Evolutionary conservation across 768 basidiomycete genomes (phyloP).

Genomic region (Tylopilus vinaceipallidus): DNA sequence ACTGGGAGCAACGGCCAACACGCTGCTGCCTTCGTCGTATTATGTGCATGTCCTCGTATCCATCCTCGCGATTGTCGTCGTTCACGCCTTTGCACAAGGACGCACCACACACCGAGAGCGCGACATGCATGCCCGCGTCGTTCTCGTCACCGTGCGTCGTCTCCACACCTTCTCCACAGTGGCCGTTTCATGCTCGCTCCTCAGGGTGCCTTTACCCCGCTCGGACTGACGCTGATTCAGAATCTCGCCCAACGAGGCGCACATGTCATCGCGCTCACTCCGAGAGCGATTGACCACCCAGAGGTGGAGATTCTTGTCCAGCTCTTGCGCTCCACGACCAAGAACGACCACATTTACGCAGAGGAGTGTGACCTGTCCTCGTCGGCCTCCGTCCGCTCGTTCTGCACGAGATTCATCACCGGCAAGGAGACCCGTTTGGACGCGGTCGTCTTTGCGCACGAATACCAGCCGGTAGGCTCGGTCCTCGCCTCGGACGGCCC

Average conservation of each 20-base stretch:
- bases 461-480: constrained; percentile 64
- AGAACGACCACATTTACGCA: constrained; percentile 76
- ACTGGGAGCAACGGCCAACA: constrained; percentile 36
- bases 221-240: constrained; percentile 67
- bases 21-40: constrained; percentile 57
- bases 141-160: constrained; percentile 65
- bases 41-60: constrained; percentile 49
- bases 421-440: constrained; percentile 71
- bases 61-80: constrained; percentile 43
- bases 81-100: constrained; percentile 66
- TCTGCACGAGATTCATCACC: constrained; percentile 66
- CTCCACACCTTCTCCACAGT: not conserved
- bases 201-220: constrained; percentile 74
- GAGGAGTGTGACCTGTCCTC: constrained; percentile 75
- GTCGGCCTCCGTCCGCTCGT: constrained; percentile 62
- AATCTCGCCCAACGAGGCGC: constrained; percentile 71
- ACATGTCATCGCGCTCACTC: constrained; percentile 72
- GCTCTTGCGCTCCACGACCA: constrained; percentile 63
- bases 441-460: constrained; percentile 75
- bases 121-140: constrained; percentile 67
- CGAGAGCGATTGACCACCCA: constrained; percentile 47
- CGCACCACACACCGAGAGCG: constrained; percentile 69
- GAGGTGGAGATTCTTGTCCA: constrained; percentile 59
- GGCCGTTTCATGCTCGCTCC: not conserved
- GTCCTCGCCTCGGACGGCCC: constrained; percentile 33